A percentile compares a stretch with the other conserved stretches of the same genome.
Conservation (phyloP, 345 rosid genomes). For the Conringia planisiliqua region DNA sequence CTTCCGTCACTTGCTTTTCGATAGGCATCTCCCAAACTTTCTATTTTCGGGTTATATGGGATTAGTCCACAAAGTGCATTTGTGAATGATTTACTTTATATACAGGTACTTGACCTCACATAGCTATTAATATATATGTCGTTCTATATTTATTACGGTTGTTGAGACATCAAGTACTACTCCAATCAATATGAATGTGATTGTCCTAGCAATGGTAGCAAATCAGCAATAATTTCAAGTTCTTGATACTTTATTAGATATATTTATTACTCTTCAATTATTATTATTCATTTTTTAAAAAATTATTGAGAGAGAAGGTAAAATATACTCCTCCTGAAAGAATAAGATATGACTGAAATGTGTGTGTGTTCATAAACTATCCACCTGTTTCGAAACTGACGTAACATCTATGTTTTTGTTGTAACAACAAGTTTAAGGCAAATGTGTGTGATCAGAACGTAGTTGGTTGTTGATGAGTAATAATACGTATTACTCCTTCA, state of each 20-base stretch:
- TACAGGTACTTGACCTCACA: background rate
- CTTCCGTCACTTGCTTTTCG: background rate
- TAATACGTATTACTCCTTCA: background rate
- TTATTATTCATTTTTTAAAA: too few species aligned
- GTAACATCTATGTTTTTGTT: background rate
- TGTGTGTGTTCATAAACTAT: background rate
- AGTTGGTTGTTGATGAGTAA: too few species aligned
- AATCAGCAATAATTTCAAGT: too few species aligned
- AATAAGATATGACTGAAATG: background rate
- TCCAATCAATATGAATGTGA: too few species aligned
- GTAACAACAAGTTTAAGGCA: too few species aligned
- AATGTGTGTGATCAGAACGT: too few species aligned
- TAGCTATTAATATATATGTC: background rate
- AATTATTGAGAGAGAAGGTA: background rate
- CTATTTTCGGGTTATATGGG: background rate
- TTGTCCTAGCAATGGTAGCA: too few species aligned
- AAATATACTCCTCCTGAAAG: background rate
- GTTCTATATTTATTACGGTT: too few species aligned
- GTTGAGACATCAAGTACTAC: too few species aligned
- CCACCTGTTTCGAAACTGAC: background rate
- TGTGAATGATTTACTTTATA: background rate
- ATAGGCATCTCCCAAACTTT: background rate
- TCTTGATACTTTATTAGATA: too few species aligned
- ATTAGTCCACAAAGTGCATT: background rate
- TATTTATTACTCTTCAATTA: too few species aligned